These are phyloP conservation scores for Lophium mytilinum DNA, from an alignment of 495 filamentous ascomycete species.

Conservation along the genomic window DNA sequence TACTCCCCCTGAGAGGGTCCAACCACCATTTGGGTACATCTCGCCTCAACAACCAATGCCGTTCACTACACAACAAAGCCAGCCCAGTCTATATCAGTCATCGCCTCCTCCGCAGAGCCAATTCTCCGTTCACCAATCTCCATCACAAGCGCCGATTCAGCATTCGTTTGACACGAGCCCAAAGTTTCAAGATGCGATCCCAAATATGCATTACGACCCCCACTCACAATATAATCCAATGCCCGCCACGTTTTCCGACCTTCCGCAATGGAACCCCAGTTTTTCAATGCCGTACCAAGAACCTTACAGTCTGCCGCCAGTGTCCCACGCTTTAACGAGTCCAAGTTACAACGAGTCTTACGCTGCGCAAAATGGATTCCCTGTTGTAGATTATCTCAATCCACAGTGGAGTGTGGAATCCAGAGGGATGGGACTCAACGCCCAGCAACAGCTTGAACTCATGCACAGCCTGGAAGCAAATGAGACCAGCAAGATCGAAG, in stretches of 20 bases:
- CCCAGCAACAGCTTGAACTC: slow-evolving; percentile 35
- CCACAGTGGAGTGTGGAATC: slow-evolving; percentile 20
- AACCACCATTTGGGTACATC: slow-evolving; percentile 29
- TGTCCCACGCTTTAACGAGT: slow-evolving; percentile 11
- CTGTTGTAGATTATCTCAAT: slow-evolving; percentile 20
- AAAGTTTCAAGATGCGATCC: slow-evolving; percentile 8
- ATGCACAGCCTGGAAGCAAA: slow-evolving; percentile 34
- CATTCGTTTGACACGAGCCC: slow-evolving; percentile 9
- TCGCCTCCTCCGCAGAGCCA: slow-evolving; percentile 6
- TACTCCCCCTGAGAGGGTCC: slow-evolving; percentile 23
- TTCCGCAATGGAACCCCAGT: slow-evolving; percentile 27
- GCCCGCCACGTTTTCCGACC: slow-evolving; percentile 27
- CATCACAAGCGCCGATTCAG: slow-evolving; percentile 6
- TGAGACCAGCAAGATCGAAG: slow-evolving; percentile 25
- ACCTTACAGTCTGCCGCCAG: slow-evolving; percentile 8
- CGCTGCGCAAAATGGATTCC: slow-evolving; percentile 17
- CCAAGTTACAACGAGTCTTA: slow-evolving; percentile 21
- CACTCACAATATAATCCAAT: slow-evolving; percentile 27
- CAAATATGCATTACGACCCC: slow-evolving; percentile 18
- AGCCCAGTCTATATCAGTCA: slow-evolving; percentile 2
- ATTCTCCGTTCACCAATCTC: slow-evolving; percentile 9
- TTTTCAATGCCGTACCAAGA: slow-evolving; percentile 23
- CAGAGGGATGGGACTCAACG: slow-evolving; percentile 28
- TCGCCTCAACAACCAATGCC: slow-evolving; percentile 15
- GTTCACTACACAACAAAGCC: slow-evolving; percentile 4